Evolutionary conservation across 179 eudicot species (phyloP), one percentile per base, ranked within the genome.

Genomic region (Heliamphora pulchella): DNA sequence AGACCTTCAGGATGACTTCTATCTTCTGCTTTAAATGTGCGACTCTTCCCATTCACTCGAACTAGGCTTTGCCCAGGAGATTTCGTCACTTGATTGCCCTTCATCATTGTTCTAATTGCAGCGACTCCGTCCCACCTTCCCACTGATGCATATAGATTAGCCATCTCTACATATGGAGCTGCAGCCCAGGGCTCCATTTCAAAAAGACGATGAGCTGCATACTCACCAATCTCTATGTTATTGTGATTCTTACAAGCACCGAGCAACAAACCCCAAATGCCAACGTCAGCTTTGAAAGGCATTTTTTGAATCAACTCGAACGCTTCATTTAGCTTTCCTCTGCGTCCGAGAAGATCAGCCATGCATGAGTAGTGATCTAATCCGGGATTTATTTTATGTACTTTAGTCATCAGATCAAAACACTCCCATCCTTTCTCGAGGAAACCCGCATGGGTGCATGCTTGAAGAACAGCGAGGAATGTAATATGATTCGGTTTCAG

Each of bases 361-460:
- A 90, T 86, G 86, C 91, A 90, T 22, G 92, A 83, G 80, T 87
- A 90, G 75, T 91, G 96, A 80, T 88, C 93, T 46, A 90, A 67
- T 59, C 83, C 85, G 15, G 96, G 96, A 47, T 68, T 79, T 50
- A 90, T 55, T 5, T 74, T 78, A 76, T 87, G 86, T 1, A 84
- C 89, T 66, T 71, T 77, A 67, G 86, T 82, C 93, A 91, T 90
- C 78, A 86, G 18, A 79, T 89, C 62, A 66, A 86, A 91, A 77
- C 71, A 83, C 61, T 89, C 92, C 89, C 84, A 77, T 50, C 93
- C 96, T 78, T 86, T 87, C 44, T 87, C 90, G 15, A 90, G 78
- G n/a, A 84, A 84, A 62, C 96, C 96, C 0, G 88, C 93, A 78
- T 91, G 96, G 78, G 83, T 87, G 83, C 93, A 90, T 9, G 96